These are phyloP conservation scores for Secale cereale DNA, from an alignment of 176 grass and related monocot species.

Conservation along the genomic window DNA sequence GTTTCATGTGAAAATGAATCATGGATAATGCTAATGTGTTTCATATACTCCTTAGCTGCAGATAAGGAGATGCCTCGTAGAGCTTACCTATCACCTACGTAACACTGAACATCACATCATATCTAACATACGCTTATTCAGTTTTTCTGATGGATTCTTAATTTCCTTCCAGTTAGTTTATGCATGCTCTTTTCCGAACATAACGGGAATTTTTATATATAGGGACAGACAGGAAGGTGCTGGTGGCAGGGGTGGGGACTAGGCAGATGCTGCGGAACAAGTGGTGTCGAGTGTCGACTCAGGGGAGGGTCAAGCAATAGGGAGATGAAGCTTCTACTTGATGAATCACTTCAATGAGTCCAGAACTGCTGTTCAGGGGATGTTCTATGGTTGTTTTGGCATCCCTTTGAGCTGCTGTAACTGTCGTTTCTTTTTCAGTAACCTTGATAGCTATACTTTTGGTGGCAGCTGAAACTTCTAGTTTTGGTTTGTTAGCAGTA, in stretches of 20 bases:
- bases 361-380: neutral
- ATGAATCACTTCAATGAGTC: neutral
- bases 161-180: too few relatives aligned
- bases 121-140: too few relatives aligned
- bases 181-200: too few relatives aligned
- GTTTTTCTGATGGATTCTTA: too few relatives aligned
- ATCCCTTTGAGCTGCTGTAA: neutral
- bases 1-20: slow-evolving; percentile 5
- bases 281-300: too few relatives aligned
- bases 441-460: neutral
- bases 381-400: neutral
- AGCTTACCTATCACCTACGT: too few relatives aligned
- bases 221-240: too few relatives aligned
- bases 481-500: neutral
- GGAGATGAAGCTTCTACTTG: too few relatives aligned
- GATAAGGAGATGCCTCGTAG: neutral
- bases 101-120: neutral
- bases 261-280: too few relatives aligned
- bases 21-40: neutral
- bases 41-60: neutral
- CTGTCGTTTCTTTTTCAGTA: neutral
- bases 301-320: too few relatives aligned
- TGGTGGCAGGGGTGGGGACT: too few relatives aligned
- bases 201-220: too few relatives aligned
- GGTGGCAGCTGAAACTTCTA: neutral